Evolutionary conservation across 2,329 filamentous ascomycete species (phyloP), one percentile per base, ranked within the genome.

Genomic region (Teratosphaeria zuluensis): DNA sequence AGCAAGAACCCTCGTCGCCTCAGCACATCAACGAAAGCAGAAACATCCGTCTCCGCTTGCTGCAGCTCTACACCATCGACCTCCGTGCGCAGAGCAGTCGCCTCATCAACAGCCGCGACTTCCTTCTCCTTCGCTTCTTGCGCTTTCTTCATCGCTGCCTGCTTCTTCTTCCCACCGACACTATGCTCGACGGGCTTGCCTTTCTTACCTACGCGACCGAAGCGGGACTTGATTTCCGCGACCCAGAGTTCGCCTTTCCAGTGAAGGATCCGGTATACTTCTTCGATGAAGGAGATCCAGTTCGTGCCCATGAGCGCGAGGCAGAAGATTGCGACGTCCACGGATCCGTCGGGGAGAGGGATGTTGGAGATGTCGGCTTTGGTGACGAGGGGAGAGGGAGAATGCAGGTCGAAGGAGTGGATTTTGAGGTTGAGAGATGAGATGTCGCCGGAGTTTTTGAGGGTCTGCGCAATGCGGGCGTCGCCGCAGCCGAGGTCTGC

Each of bases 281-380:
- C 94, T 75, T 97, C 94, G 68, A 99, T 83, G 72, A 99, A 97
- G 67, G 90, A 86, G 56, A 95, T 83, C 92, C 94, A 99, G 77
- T 99, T 99, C 58, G 94, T 99, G 70, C 94, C 94, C 94, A 99
- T 99, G 60, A 99, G 83, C 55, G 92, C 94, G 33, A 99, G 82
- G 74, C 94, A 99, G 79, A 97, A 97, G 65, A 99, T 86, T 54
- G 89, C 89, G 4, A 99, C 81, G 73, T 99, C 91, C 61, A 91
- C 85, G 62, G 82, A 85, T 52, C 84, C 86, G 65, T 92, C 85
- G 4, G 78, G 78, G 0, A 96, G 77, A 0, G 92, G 92, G 1
- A 99, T 78, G 60, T 87, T 82, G 32, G 91, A 87, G 56, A 97
- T 94, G 75, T 99, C 94, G 14, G 94, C 91, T 62, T 87, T 84